These are phyloP conservation scores for Leptographium radiaticola DNA, from an alignment of 2,329 filamentous ascomycete species.

Conservation along the genomic window DNA sequence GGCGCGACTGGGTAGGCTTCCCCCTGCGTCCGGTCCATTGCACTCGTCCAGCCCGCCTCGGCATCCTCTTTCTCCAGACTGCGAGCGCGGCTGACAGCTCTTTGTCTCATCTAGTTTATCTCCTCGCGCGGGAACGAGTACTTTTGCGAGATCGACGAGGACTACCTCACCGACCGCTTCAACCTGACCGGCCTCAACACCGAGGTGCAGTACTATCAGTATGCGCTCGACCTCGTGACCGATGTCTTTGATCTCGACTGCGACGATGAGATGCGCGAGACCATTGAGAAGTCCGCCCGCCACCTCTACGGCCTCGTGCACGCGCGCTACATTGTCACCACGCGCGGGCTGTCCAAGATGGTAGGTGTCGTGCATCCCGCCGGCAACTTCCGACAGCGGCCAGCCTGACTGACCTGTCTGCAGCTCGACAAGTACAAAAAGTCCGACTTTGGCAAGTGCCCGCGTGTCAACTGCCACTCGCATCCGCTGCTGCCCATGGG, in stretches of 20 bases:
- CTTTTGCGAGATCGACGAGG: conserved; percentile 98
- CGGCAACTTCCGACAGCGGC: not conserved
- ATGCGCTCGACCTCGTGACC: conserved; percentile 92
- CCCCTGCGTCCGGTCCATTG: too few species aligned
- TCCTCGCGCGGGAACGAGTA: conserved; percentile 97
- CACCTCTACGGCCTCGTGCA: conserved; percentile 95
- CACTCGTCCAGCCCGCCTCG: not conserved
- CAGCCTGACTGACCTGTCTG: not conserved
- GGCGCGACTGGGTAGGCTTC: conserved; percentile 89
- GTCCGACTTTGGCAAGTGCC: conserved; percentile 94
- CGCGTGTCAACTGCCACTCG: conserved; percentile 85
- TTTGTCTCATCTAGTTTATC: conserved; percentile 59
- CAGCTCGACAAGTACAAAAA: conserved; percentile 99
- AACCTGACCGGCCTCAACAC: conserved; percentile 95
- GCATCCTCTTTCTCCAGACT: not conserved
- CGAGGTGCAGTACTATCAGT: conserved; percentile 97
- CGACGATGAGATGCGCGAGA: conserved; percentile 95
- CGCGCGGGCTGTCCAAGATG: conserved; percentile 89
- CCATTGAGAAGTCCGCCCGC: conserved; percentile 91
- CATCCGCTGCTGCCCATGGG: conserved; percentile 93
- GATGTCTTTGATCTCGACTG: conserved; percentile 98
- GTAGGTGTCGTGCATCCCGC: conserved; percentile 34
- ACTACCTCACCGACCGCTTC: conserved; percentile 95
- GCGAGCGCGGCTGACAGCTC: not conserved
- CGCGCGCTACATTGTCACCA: conserved; percentile 93